A percentile compares a stretch with the other conserved stretches of the same genome.
Conservation (phyloP, 305 asterid species). For the Andrographis paniculata region DNA sequence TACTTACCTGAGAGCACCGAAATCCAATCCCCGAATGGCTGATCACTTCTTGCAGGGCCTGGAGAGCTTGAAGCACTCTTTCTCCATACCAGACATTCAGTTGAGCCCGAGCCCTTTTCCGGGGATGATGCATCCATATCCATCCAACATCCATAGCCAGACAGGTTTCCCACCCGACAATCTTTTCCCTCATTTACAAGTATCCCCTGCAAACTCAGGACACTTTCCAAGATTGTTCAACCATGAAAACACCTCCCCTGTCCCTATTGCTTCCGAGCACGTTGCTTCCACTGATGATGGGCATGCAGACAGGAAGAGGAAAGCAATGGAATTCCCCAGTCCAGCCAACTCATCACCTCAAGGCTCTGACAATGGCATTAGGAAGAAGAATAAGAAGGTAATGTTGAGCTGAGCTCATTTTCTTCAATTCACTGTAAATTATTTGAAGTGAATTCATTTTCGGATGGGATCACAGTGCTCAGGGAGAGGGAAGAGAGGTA, state of each 20-base stretch:
- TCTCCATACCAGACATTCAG: slow-evolving; percentile 29
- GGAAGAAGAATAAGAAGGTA: slow-evolving; percentile 39
- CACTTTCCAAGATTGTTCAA: slow-evolving; percentile 24
- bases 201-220: slow-evolving; percentile 32
- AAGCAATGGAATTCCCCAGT: slow-evolving; percentile 22
- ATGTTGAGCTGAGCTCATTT: background rate
- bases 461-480: slow-evolving; percentile 25
- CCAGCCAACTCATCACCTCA: slow-evolving; percentile 60
- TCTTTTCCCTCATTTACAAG: slow-evolving; percentile 20
- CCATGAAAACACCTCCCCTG: slow-evolving; percentile 10
- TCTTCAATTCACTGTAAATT: background rate
- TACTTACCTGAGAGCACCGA: background rate
- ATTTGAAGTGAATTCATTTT: background rate
- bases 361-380: slow-evolving; percentile 39
- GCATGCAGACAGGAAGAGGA: slow-evolving; percentile 36
- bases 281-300: slow-evolving; percentile 18
- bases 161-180: slow-evolving; percentile 30
- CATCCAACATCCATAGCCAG: slow-evolving; percentile 12
- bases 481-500: slow-evolving; percentile 49
- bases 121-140: slow-evolving; percentile 24
- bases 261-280: slow-evolving; percentile 18
- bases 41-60: slow-evolving; percentile 26
- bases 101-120: slow-evolving; percentile 29
- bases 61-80: slow-evolving; percentile 29
- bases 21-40: slow-evolving; percentile 22